These are phyloP conservation scores for Myxozyma udenii DNA, from an alignment of 805 yeast species.

Conservation along the genomic window DNA sequence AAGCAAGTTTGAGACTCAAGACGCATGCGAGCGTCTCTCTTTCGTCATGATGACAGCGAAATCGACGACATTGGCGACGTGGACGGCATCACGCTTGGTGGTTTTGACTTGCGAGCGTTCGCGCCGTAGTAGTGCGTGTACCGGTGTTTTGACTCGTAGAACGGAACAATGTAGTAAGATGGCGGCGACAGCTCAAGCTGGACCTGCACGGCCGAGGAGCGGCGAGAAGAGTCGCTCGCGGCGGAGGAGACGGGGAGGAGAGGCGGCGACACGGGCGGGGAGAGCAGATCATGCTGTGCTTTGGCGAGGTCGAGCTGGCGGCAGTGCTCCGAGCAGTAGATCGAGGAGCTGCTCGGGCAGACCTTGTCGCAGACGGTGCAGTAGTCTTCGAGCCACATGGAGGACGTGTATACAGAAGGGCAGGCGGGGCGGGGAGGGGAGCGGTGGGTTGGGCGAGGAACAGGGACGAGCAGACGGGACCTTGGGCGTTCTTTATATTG, in stretches of 20 bases:
- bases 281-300: background rate
- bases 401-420: background rate
- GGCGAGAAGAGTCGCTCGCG: conserved; percentile 16
- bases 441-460: background rate
- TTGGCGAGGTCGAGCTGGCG: conserved; percentile 35
- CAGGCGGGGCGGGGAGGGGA: background rate
- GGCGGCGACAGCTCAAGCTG: conserved; percentile 11
- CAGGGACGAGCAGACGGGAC: background rate
- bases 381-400: conserved; percentile 49
- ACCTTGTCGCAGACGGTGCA: conserved; percentile 58
- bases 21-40: too few relatives aligned
- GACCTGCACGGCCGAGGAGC: conserved; percentile 25
- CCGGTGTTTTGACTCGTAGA: conserved; percentile 7
- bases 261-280: conserved; percentile 20
- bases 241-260: conserved; percentile 11
- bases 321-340: conserved; percentile 50
- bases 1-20: too few relatives aligned
- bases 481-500: too few relatives aligned
- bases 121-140: background rate
- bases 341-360: conserved; percentile 44
- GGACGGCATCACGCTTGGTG: background rate
- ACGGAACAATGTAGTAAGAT: conserved; percentile 11
- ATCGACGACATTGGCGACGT: background rate
- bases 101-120: background rate
- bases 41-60: background rate